A percentile compares a stretch with the other conserved stretches of the same genome.
Conservation (phyloP, 768 basidiomycete species). For the Termitomyces heimii region DNA sequence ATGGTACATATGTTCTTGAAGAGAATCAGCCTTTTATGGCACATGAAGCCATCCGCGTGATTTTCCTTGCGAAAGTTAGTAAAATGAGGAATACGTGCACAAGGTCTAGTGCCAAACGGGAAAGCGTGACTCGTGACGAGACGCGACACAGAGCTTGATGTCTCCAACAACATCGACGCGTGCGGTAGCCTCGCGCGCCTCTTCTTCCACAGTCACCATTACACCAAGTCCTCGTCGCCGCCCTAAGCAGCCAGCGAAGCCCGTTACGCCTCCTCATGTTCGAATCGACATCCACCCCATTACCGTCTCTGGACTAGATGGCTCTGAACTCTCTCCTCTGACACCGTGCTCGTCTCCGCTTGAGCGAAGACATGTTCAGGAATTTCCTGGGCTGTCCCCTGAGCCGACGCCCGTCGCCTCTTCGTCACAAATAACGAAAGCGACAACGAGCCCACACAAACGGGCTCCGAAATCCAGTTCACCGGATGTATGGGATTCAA, state of each 20-base stretch:
- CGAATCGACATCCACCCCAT: neutral
- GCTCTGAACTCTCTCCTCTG: slow-evolving; percentile 14
- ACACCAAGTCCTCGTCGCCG: neutral
- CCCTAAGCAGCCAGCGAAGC: slow-evolving; percentile 6
- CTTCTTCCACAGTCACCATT: neutral
- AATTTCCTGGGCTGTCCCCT: slow-evolving; percentile 2
- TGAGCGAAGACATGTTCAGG: neutral
- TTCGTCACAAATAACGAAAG: neutral
- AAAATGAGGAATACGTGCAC: neutral
- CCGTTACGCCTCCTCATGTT: neutral
- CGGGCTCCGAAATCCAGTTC: neutral
- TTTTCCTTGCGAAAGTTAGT: neutral
- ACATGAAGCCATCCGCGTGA: neutral
- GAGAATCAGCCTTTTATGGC: neutral
- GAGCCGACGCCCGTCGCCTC: neutral
- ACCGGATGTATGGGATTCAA: slow-evolving; percentile 16
- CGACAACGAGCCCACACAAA: slow-evolving; percentile 1
- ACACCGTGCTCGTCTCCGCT: slow-evolving; percentile 11
- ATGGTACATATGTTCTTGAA: neutral
- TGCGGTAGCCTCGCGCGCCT: neutral
- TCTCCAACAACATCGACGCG: slow-evolving; percentile 8
- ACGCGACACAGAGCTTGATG: slow-evolving; percentile 5
- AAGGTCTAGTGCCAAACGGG: neutral
- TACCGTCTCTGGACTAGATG: slow-evolving; percentile 1
- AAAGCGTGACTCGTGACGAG: neutral